A percentile compares a stretch with the other conserved stretches of the same genome.
These are phyloP conservation scores for Cutaneotrichosporon cutaneum DNA, from an alignment of 1,284 basidiomycete species.

Conservation along the genomic window DNA sequence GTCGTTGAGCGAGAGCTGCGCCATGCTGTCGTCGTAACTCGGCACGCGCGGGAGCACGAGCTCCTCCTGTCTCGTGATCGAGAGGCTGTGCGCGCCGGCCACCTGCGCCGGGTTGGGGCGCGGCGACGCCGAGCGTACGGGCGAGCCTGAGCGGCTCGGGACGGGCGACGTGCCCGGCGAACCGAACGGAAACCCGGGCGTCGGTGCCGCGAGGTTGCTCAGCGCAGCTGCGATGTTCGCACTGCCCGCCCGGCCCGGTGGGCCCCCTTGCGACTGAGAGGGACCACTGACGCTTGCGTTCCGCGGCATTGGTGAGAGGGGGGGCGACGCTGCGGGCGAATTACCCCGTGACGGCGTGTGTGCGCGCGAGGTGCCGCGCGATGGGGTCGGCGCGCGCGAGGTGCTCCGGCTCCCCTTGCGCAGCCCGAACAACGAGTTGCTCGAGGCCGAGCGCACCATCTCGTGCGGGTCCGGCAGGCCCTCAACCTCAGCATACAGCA, in stretches of 20 bases:
- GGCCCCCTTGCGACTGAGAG: slow-evolving; percentile 8
- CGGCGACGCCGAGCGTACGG: not conserved
- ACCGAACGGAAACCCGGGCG: slow-evolving; percentile 10
- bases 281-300: not conserved
- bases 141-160: not conserved
- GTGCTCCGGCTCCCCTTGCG: slow-evolving; percentile 5
- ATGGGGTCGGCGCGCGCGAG: not conserved
- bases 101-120: not conserved
- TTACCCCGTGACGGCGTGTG: too few relatives aligned
- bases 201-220: not conserved
- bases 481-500: slow-evolving; percentile 28
- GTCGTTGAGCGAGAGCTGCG: not conserved
- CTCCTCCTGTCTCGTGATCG: slow-evolving; percentile 13
- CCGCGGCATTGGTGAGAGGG: not conserved
- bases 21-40: slow-evolving; percentile 10
- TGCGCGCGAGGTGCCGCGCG: not conserved
- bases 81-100: not conserved
- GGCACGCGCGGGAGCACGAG: slow-evolving; percentile 4
- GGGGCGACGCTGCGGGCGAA: not conserved
- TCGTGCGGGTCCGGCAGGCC: slow-evolving; percentile 14
- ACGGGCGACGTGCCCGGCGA: slow-evolving; percentile 11
- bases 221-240: not conserved
- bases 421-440: slow-evolving; percentile 17
- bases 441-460: not conserved
- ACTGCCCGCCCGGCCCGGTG: not conserved